Percentiles rank a stretch among this genome's conserved stretches.
phyloP scores from a whole-genome alignment of 495 filamentous ascomycete species.

The Penicillium robsamsonii region DNA sequence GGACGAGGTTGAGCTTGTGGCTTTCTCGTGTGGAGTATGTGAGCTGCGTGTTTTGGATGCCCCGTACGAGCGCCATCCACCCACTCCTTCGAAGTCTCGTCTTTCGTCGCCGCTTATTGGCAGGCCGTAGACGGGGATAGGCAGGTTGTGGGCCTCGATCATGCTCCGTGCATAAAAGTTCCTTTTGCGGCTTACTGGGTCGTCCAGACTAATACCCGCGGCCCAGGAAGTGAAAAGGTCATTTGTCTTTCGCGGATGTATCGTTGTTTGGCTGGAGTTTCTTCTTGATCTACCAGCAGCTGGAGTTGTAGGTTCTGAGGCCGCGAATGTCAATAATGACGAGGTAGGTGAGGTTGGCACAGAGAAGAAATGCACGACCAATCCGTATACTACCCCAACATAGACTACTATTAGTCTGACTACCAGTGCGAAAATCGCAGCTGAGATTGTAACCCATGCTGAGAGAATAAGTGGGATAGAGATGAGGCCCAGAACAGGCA shows the following conservation, averaged over 20 bases:
- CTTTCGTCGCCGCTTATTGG: conserved; percentile 43
- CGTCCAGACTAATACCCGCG: conserved; percentile 12
- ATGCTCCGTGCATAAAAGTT: conserved; percentile 24
- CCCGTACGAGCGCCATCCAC: conserved; percentile 62
- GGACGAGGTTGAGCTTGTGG: conserved; percentile 28
- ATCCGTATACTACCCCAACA: conserved; percentile 60
- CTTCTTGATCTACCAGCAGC: conserved; percentile 28
- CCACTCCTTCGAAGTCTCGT: conserved; percentile 83
- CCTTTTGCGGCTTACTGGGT: conserved; percentile 12
- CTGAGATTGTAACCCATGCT: conserved; percentile 63
- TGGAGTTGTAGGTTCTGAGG: conserved; percentile 34
- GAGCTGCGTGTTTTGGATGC: conserved; percentile 25
- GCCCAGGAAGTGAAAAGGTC: conserved; percentile 16
- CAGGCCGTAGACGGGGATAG: conserved; percentile 25
- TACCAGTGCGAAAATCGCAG: conserved; percentile 64
- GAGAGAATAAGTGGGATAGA: conserved; percentile 68
- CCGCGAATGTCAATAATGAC: conserved; percentile 34
- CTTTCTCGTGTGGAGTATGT: conserved; percentile 14
- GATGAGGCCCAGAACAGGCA: conserved; percentile 62
- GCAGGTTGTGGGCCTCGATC: conserved; percentile 22
- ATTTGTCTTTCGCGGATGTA: conserved; percentile 20
- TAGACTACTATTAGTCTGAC: conserved; percentile 67
- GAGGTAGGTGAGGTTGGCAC: conserved; percentile 31
- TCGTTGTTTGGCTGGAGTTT: conserved; percentile 26
- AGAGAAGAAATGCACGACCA: conserved; percentile 58